phyloP scores from a whole-genome alignment of 768 basidiomycete species.

The Harrya chromipes region DNA sequence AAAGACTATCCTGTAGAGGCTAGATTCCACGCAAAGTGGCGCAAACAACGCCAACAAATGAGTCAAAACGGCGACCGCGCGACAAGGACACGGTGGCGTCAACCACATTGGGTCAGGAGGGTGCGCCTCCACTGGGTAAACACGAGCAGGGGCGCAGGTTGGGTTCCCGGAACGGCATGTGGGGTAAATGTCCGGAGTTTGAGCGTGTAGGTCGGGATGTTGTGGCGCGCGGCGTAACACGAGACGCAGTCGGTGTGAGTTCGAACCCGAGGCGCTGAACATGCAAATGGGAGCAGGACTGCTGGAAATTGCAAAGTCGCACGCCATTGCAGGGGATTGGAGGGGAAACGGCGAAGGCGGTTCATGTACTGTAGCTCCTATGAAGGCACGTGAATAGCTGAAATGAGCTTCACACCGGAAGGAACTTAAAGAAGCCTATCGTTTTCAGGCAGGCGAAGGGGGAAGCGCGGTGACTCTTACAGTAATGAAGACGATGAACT shows the following conservation, averaged over 20 bases:
- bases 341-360: conserved; percentile 1
- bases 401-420: conserved; percentile 22
- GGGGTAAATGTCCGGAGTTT: conserved; percentile 19
- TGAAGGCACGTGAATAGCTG: conserved; percentile 8
- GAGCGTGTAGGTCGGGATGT: background rate
- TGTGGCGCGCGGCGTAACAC: background rate
- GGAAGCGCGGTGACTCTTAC: conserved; percentile 17
- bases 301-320: conserved; percentile 19
- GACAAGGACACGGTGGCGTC: background rate
- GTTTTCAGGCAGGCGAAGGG: conserved; percentile 8
- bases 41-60: background rate
- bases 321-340: conserved; percentile 3
- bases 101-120: background rate
- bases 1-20: conserved; percentile 1
- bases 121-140: background rate
- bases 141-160: background rate
- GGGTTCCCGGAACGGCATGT: conserved; percentile 2
- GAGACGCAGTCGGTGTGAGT: conserved; percentile 1
- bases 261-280: conserved; percentile 1
- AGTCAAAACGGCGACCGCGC: conserved; percentile 1
- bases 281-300: conserved; percentile 8
- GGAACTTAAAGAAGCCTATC: conserved; percentile 18
- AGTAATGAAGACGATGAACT: background rate
- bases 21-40: conserved; percentile 21
- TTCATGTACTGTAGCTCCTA: conserved; percentile 1